Evolutionary conservation across 225 moss, liverwort and hornwort species (phyloP), one percentile per base, ranked within the genome.

Genomic region (Polytrichum formosum): DNA sequence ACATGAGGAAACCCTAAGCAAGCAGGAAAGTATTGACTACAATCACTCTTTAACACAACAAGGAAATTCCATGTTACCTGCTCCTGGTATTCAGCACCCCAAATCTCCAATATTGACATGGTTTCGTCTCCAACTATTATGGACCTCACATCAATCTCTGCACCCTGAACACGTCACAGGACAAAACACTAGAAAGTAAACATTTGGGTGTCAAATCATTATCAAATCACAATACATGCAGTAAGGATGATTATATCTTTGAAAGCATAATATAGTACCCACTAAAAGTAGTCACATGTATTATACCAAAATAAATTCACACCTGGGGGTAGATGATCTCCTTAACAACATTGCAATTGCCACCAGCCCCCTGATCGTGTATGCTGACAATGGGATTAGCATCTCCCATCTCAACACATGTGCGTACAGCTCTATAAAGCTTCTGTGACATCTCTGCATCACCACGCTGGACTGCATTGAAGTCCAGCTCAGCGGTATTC

Each of bases 1-100:
- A 46, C 46, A 46, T 46, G 46, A 46, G 16, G 2, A 46, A 46
- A 46, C 3, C 46, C 46, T 46, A 46, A 13, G 16, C 46, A 16
- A 46, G 46, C 46, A 46, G 46, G 46, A 46, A 46, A 10, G 4
- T 46, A 13, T 0, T 2, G 46, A 46, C 46, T 16, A 16, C 0
- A 13, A 46, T 46, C 46, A 35, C 35, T 35, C 9, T 35, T 35
- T 8, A 33, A 7, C 33, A 6, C 58, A 58, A 2, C 18, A 20
- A 2, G 6, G 6, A 22, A 23, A 6, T 58, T 64, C 73, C 16
- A 75, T 27, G 7, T 55, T 88, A 98, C 97, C 85, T 98, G 98
- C 77, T 98, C 98, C 72, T 98, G 98, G 77, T 98, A 98, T 82
- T 98, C 98, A 75, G 98, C 98, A 81, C 98, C 98, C 98, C 98